These are phyloP conservation scores for Sporothrix euskadiensis DNA, from an alignment of 2,329 filamentous ascomycete genomes.

Conservation along the genomic window DNA sequence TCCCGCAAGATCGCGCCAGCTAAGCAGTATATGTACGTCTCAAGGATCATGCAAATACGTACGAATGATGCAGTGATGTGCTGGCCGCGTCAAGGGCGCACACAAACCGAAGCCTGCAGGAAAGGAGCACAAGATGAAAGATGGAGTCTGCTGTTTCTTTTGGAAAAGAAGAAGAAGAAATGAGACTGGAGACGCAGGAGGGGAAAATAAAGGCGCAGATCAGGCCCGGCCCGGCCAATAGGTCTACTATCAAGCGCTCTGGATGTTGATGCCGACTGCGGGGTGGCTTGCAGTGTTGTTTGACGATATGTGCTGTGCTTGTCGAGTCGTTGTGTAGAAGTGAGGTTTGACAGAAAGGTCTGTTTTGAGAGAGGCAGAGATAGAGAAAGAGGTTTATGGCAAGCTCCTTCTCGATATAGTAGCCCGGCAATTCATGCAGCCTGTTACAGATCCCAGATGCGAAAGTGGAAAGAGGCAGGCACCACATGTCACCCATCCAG, in stretches of 20 bases:
- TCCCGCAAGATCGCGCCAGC: neutral
- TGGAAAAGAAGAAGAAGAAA: neutral
- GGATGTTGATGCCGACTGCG: neutral
- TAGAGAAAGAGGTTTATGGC: neutral
- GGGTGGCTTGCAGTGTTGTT: neutral
- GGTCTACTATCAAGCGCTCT: neutral
- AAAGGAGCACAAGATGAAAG: neutral
- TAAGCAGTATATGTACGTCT: neutral
- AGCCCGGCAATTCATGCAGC: neutral
- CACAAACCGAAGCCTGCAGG: neutral
- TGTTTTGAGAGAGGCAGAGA: neutral
- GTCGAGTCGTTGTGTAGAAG: neutral
- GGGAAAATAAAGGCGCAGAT: neutral
- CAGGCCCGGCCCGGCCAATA: neutral
- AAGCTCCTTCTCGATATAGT: neutral
- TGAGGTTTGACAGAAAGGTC: neutral
- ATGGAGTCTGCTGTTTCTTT: neutral
- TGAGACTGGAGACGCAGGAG: neutral
- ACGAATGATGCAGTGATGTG: neutral
- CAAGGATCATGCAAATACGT: neutral
- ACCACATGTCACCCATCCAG: neutral
- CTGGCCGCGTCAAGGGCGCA: neutral
- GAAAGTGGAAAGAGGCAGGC: conserved; percentile 11
- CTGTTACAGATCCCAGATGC: neutral
- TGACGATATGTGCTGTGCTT: neutral